These are phyloP conservation scores for Talaromyces sp. DNA, from an alignment of 2,329 filamentous ascomycete genomes.

Conservation along the genomic window DNA sequence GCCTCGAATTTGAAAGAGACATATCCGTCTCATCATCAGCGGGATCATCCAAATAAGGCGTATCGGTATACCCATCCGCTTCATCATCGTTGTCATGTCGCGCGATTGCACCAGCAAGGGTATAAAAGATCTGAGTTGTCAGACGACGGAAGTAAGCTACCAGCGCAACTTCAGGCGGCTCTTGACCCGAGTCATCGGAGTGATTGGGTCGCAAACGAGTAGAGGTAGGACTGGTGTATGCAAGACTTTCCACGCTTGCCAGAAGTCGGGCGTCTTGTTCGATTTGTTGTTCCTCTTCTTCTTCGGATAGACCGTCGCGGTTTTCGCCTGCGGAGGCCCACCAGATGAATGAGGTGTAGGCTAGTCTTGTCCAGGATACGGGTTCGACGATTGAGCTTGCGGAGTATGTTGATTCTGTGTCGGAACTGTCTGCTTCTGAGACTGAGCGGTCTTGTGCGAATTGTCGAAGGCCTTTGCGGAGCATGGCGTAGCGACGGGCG, in stretches of 20 bases:
- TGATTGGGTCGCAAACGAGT: constrained; percentile 31
- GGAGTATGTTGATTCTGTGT: constrained; percentile 46
- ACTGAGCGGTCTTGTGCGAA: constrained; percentile 26
- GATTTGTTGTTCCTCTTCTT: constrained; percentile 52
- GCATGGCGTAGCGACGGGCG: constrained; percentile 73
- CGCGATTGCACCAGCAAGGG: constrained; percentile 46
- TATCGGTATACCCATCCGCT: constrained; percentile 18
- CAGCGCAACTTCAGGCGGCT: constrained; percentile 50
- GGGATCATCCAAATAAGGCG: constrained; percentile 27
- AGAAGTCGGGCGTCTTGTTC: constrained; percentile 49
- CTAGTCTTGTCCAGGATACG: constrained; percentile 61
- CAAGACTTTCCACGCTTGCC: constrained; percentile 38
- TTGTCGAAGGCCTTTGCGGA: constrained; percentile 63
- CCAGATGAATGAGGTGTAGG: constrained; percentile 67
- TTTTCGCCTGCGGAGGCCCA: constrained; percentile 68
- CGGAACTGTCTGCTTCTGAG: constrained; percentile 35
- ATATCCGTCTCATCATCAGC: constrained; percentile 27
- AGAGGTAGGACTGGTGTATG: constrained; percentile 30
- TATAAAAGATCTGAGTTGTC: constrained; percentile 50
- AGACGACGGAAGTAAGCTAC: constrained; percentile 55
- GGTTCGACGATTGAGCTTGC: constrained; percentile 56
- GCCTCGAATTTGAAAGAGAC: constrained; percentile 26
- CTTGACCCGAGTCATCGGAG: constrained; percentile 30
- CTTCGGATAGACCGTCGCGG: constrained; percentile 56
- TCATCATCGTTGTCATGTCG: constrained; percentile 41